phyloP scores from a whole-genome alignment of 2,329 filamentous ascomycete genomes.

The Scopulariopsis brevicaulis region DNA sequence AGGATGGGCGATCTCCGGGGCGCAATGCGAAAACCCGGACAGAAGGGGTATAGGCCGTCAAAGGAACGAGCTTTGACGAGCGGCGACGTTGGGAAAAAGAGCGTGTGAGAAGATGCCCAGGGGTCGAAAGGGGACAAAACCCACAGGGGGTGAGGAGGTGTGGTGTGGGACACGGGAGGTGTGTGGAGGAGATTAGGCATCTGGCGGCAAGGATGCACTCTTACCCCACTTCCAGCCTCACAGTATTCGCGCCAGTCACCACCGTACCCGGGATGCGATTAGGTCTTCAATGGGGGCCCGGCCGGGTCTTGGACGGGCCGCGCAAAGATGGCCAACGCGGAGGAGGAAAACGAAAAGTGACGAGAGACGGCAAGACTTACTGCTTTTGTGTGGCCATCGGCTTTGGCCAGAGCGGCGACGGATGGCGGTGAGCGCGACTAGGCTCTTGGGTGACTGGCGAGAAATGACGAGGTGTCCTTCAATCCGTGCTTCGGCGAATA shows the following conservation, averaged over 20 bases:
- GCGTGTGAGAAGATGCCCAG: neutral
- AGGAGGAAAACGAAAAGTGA: no score
- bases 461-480: no score
- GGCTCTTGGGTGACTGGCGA: no score
- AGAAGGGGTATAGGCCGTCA: neutral
- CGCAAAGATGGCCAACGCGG: no score
- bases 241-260: conserved; percentile 3
- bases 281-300: no score
- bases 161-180: neutral
- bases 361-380: no score
- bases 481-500: no score
- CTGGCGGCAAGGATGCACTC: neutral
- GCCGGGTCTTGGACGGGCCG: neutral
- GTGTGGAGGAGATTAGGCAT: neutral
- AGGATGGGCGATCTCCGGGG: neutral
- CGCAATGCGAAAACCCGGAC: neutral
- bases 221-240: conserved; percentile 13
- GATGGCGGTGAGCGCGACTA: no score
- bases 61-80: neutral
- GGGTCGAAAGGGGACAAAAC: neutral
- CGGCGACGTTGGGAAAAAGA: neutral
- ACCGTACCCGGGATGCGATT: neutral
- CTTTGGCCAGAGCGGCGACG: no score
- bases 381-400: no score
- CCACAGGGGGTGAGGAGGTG: neutral